phyloP scores from a whole-genome alignment of 352 stramenopile species.

The Globisporangium paroecandrum region DNA sequence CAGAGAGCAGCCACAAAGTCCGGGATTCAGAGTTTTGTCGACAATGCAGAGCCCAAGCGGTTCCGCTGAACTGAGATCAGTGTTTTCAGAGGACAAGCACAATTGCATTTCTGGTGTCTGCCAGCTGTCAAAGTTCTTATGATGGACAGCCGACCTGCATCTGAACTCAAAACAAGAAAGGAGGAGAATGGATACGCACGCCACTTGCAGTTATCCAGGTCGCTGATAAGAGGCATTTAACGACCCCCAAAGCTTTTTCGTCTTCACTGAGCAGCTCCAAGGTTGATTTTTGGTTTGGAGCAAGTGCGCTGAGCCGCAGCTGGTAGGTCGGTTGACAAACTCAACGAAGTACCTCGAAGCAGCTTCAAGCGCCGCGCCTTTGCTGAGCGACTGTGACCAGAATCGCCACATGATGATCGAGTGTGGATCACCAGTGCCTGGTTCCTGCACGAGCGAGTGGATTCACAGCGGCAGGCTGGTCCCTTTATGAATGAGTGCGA shows the following conservation, averaged over 20 bases:
- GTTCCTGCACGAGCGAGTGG: background rate
- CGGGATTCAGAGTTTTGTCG: background rate
- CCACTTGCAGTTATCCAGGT: background rate
- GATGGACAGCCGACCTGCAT: background rate
- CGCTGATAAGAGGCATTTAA: background rate
- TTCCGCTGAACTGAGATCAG: slow-evolving; percentile 18
- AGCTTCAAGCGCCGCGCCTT: background rate
- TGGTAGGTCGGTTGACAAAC: background rate
- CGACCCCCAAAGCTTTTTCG: background rate
- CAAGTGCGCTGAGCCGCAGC: background rate
- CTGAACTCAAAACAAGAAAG: background rate
- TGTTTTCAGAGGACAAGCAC: slow-evolving; percentile 5
- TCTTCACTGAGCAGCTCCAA: background rate
- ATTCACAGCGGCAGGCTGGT: background rate
- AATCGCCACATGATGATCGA: background rate
- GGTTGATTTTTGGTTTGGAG: background rate
- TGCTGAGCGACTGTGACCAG: background rate
- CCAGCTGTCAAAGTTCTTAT: background rate
- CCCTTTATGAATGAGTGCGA: background rate
- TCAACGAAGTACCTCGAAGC: background rate
- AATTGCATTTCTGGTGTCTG: background rate
- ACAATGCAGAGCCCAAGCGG: background rate
- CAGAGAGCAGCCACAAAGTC: background rate
- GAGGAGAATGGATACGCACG: background rate
- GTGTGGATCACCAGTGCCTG: background rate